Percentiles rank a stretch among this genome's conserved stretches.
phyloP scores from a whole-genome alignment of 805 yeast genomes.

The Zygosaccharomyces bisporus region DNA sequence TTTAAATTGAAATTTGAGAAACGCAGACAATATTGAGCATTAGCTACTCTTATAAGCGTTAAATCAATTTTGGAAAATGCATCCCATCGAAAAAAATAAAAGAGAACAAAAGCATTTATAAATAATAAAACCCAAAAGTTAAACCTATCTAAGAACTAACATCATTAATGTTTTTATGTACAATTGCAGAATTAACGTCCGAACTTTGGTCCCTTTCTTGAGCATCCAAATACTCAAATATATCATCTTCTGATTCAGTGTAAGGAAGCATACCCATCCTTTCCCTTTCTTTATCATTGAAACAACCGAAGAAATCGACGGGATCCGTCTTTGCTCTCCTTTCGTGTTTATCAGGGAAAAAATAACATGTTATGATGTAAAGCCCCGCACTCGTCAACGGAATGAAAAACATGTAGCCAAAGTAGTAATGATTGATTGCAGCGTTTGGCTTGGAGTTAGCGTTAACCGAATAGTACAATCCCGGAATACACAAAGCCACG shows the following conservation, averaged over 20 bases:
- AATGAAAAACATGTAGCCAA: slow-evolving; percentile 25
- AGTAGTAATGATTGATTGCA: slow-evolving; percentile 22
- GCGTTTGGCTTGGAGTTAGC: slow-evolving; percentile 13
- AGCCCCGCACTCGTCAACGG: slow-evolving; percentile 19
- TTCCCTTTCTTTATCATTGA: slow-evolving; percentile 18
- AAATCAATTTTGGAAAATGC: too few relatives aligned
- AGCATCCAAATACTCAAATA: slow-evolving; percentile 4
- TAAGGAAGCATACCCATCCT: slow-evolving; percentile 19
- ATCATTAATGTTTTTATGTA: slow-evolving; percentile 7
- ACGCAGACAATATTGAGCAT: slow-evolving; percentile 14
- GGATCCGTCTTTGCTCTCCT: slow-evolving; percentile 18
- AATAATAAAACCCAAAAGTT: not conserved
- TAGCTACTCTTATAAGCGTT: too few relatives aligned
- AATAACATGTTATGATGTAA: slow-evolving; percentile 13
- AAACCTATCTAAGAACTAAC: not conserved
- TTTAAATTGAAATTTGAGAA: slow-evolving; percentile 38
- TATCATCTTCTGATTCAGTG: not conserved
- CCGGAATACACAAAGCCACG: slow-evolving; percentile 22
- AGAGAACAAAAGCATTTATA: not conserved
- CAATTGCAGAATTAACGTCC: not conserved
- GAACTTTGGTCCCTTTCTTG: not conserved
- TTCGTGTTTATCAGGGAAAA: slow-evolving; percentile 19
- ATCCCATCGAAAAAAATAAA: not conserved
- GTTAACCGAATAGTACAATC: slow-evolving; percentile 19
- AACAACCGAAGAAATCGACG: slow-evolving; percentile 25